A percentile compares a stretch with the other conserved stretches of the same genome.
Conservation (phyloP, 306 rosid genomes). For the Quillaja saponaria region DNA sequence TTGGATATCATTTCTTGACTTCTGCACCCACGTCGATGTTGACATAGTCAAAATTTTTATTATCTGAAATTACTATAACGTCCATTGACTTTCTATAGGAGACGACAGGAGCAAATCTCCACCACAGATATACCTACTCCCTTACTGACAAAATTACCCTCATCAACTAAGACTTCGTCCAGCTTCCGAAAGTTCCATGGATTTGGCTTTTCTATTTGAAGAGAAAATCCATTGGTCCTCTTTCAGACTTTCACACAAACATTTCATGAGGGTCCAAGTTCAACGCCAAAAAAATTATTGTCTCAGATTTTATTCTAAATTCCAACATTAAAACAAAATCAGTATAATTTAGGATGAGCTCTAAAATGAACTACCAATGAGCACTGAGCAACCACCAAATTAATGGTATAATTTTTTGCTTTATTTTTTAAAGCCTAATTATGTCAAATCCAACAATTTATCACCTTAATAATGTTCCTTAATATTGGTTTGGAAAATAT, state of each 20-base stretch:
- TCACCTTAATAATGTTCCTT: too few species aligned
- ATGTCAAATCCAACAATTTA: neutral
- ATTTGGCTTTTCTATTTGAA: neutral
- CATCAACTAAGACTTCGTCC: neutral
- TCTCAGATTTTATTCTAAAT: neutral
- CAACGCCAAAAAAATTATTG: conserved; percentile 22
- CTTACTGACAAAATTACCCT: conserved; percentile 28
- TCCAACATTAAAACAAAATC: neutral
- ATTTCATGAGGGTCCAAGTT: conserved; percentile 20
- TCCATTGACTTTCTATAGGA: conserved; percentile 31
- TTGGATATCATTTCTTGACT: neutral
- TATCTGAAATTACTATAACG: conserved; percentile 5
- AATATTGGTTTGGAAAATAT: too few species aligned
- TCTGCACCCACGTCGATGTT: neutral
- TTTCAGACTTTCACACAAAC: too few species aligned
- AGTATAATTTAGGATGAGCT: too few species aligned
- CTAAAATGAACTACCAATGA: too few species aligned
- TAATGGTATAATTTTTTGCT: too few species aligned
- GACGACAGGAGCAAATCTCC: conserved; percentile 22
- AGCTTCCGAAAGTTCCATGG: conserved; percentile 3
- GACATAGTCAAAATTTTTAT: conserved; percentile 22
- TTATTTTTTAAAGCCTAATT: too few species aligned
- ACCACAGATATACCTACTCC: conserved; percentile 24
- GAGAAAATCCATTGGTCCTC: neutral
- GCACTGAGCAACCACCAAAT: too few species aligned